These are phyloP conservation scores for Coniella vitis DNA, from an alignment of 2,329 filamentous ascomycete genomes.

Conservation along the genomic window DNA sequence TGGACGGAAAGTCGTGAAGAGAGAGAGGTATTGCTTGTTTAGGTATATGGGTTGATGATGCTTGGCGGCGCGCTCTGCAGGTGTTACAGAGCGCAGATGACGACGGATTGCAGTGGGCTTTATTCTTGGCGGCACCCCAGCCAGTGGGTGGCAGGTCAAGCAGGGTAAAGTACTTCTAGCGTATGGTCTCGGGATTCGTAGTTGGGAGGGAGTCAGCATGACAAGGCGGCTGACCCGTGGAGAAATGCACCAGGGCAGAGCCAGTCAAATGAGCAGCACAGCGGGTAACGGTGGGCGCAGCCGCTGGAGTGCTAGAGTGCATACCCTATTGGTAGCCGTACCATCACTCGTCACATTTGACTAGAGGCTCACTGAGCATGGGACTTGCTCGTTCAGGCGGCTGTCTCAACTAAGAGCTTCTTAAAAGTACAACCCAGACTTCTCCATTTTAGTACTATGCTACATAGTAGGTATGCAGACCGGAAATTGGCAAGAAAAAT, in stretches of 20 bases:
- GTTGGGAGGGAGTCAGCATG: background rate
- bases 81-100: slow-evolving; percentile 4
- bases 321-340: too few relatives aligned
- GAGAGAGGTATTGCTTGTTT: background rate
- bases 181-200: slow-evolving; percentile 5
- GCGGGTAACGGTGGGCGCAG: background rate
- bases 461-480: too few relatives aligned
- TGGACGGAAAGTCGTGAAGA: background rate
- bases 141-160: background rate
- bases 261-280: background rate
- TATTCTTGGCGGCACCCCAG: slow-evolving; percentile 3
- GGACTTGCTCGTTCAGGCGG: background rate
- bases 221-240: background rate
- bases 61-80: slow-evolving; percentile 1
- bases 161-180: slow-evolving; percentile 3
- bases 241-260: slow-evolving; percentile 8
- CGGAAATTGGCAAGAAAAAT: too few relatives aligned
- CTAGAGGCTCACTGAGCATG: background rate
- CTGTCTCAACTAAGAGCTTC: too few relatives aligned
- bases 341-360: too few relatives aligned
- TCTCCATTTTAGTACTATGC: too few relatives aligned
- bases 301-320: background rate
- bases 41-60: slow-evolving; percentile 1
- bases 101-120: slow-evolving; percentile 2
- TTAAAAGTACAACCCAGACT: too few relatives aligned